Evolutionary conservation across 2,329 filamentous ascomycete species (phyloP), one percentile per base, ranked within the genome.

Genomic region (Diaporthe capsici): DNA sequence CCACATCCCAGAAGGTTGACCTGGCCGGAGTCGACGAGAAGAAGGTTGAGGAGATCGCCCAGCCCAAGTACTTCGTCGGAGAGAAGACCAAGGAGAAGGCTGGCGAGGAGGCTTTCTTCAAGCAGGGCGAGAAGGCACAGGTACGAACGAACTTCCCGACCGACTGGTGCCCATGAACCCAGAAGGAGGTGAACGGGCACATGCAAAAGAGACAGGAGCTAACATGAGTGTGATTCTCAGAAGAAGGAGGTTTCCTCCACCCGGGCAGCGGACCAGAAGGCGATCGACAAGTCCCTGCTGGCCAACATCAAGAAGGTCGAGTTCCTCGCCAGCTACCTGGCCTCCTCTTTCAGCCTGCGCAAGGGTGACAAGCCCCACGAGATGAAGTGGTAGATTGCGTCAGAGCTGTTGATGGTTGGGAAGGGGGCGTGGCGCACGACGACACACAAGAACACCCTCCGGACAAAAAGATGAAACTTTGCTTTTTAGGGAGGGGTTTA

Each of bases 291-390:
- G 94, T 93, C 95, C 82, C 90, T 99, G 85, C 89, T 99, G 84
- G 92, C 95, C 88, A 94, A 90, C 88, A 97, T 99, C 92, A 98
- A 98, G 94, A 98, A 98, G 93, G 95, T 98, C 88, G 94, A 95
- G 82, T 90, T 96, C 89, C 94, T 99, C 83, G 89, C 92, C 86
- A 95, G 93, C 90, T 99, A 99, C 93, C 95, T 99, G 83, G 92
- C 92, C 86, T 95, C 94, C 88, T 95, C 94, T 86, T 99, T 99
- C 94, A 97, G 94, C 93, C 93, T 99, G 89, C 94, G 96, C 90
- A 98, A 96, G 92, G 97, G 97, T 85, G 96, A 99, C 92, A 96
- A 96, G 94, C 97, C 97, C 89, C 97, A 99, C 91, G 95, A 98
- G 93, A 98, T 99, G 97, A 94, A 95, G 90, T 99, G 96, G 93